A percentile compares a stretch with the other conserved stretches of the same genome.
These are phyloP conservation scores for Blastocrithidia nonstop DNA, from an alignment of 208 protist species.

Conservation along the genomic window DNA sequence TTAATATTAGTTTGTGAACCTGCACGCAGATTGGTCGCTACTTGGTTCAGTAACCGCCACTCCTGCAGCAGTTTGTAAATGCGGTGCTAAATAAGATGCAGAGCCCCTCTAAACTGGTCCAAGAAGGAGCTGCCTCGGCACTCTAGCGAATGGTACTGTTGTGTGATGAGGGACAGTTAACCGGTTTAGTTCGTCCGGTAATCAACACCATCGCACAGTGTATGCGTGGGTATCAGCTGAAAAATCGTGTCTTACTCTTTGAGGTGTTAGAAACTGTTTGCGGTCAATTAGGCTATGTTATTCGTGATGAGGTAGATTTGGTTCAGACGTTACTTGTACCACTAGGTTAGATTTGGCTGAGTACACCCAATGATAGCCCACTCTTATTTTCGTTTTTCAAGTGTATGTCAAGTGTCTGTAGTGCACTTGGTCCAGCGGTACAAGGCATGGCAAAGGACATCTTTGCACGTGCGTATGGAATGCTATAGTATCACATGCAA, in stretches of 20 bases:
- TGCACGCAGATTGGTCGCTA: conserved; percentile 52
- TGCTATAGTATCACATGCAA: conserved; percentile 42
- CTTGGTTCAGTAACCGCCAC: conserved; percentile 15
- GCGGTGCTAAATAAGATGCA: conserved; percentile 62
- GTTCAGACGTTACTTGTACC: conserved; percentile 28
- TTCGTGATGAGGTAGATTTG: conserved; percentile 20
- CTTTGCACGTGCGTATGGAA: conserved; percentile 39
- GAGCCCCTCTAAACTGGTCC: conserved; percentile 67
- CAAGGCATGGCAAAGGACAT: conserved; percentile 59
- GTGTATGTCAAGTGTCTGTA: conserved; percentile 63
- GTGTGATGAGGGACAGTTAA: conserved; percentile 30
- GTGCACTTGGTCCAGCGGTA: conserved; percentile 37
- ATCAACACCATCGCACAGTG: conserved; percentile 31
- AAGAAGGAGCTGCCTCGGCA: conserved; percentile 49
- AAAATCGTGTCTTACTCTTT: conserved; percentile 75
- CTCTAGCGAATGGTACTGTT: conserved; percentile 30
- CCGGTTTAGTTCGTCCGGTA: conserved; percentile 15
- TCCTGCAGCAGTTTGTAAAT: conserved; percentile 21
- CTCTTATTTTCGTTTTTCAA: conserved; percentile 66
- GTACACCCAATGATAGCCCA: conserved; percentile 45
- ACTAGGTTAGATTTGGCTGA: conserved; percentile 45
- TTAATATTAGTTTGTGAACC: conserved; percentile 84
- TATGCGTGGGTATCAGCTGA: conserved; percentile 67
- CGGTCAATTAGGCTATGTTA: conserved; percentile 18
- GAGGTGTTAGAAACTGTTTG: conserved; percentile 53